phyloP scores from a whole-genome alignment of 2,329 filamentous ascomycete species.

The Aspergillus pseudoglaucus region DNA sequence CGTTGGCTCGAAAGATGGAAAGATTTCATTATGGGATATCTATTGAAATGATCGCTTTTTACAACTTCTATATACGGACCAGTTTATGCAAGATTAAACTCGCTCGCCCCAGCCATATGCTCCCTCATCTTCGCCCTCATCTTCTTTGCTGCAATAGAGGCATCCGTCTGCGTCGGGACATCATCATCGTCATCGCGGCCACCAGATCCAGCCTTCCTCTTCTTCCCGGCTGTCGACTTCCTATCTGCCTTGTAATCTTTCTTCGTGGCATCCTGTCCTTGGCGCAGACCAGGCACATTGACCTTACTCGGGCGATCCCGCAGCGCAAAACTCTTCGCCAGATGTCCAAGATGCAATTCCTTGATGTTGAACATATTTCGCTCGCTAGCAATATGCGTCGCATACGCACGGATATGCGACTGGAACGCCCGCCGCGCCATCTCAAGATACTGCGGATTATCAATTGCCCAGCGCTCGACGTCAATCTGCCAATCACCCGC shows the following conservation, averaged over 20 bases:
- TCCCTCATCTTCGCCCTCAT: conserved; percentile 50
- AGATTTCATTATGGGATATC: conserved; percentile 91
- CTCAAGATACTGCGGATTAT: conserved; percentile 64
- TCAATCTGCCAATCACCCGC: conserved; percentile 64
- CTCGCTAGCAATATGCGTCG: conserved; percentile 84
- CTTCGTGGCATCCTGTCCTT: conserved; percentile 41
- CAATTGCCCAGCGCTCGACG: conserved; percentile 59
- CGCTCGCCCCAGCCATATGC: conserved; percentile 46
- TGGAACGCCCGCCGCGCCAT: conserved; percentile 80
- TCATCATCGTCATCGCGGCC: conserved; percentile 20
- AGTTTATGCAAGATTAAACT: conserved; percentile 52
- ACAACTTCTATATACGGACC: conserved; percentile 21
- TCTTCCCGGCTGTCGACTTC: conserved; percentile 28
- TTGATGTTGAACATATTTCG: conserved; percentile 86
- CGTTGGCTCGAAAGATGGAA: conserved; percentile 88
- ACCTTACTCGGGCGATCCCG: conserved; percentile 85
- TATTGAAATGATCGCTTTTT: conserved; percentile 50
- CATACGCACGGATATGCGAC: conserved; percentile 88
- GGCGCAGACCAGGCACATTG: conserved; percentile 45
- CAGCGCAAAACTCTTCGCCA: conserved; percentile 87
- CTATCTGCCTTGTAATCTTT: conserved; percentile 43
- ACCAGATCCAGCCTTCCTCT: conserved; percentile 25
- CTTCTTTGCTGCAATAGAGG: conserved; percentile 44
- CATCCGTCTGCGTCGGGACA: conserved; percentile 27
- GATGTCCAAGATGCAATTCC: conserved; percentile 80